These are phyloP conservation scores for Chrysanthemum seticuspe DNA, from an alignment of 129 eudicot genomes.

Conservation along the genomic window DNA sequence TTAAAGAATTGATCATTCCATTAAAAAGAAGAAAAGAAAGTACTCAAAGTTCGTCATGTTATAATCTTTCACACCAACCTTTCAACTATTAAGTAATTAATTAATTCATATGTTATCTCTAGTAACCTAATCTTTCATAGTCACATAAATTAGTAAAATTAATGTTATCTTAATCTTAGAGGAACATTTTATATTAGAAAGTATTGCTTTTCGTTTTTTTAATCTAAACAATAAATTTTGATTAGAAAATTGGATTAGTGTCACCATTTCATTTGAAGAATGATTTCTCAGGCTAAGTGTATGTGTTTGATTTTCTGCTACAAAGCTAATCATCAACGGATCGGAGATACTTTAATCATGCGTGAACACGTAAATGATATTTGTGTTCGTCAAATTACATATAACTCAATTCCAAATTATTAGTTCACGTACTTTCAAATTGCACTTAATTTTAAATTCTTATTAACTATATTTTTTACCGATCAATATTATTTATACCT, in stretches of 20 bases:
- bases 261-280: constrained; percentile 4
- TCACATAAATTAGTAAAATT: constrained; percentile 21
- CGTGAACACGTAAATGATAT: neutral
- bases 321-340: neutral
- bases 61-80: constrained; percentile 23
- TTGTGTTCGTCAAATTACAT: neutral
- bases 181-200: constrained; percentile 4
- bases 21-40: constrained; percentile 13
- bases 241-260: constrained; percentile 8
- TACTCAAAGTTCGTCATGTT: constrained; percentile 25
- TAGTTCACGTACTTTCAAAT: too few relatives aligned
- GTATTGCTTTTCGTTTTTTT: neutral
- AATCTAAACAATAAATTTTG: neutral
- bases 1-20: constrained; percentile 14
- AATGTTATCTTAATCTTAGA: constrained; percentile 26
- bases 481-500: too few relatives aligned
- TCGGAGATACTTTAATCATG: too few relatives aligned
- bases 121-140: constrained; percentile 12
- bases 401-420: too few relatives aligned
- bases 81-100: constrained; percentile 10
- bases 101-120: constrained; percentile 19
- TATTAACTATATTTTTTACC: too few relatives aligned
- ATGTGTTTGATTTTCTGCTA: neutral
- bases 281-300: neutral
- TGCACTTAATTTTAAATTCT: too few relatives aligned